These are phyloP conservation scores for Sesbania bispinosa DNA, from an alignment of 306 rosid genomes.

Conservation along the genomic window DNA sequence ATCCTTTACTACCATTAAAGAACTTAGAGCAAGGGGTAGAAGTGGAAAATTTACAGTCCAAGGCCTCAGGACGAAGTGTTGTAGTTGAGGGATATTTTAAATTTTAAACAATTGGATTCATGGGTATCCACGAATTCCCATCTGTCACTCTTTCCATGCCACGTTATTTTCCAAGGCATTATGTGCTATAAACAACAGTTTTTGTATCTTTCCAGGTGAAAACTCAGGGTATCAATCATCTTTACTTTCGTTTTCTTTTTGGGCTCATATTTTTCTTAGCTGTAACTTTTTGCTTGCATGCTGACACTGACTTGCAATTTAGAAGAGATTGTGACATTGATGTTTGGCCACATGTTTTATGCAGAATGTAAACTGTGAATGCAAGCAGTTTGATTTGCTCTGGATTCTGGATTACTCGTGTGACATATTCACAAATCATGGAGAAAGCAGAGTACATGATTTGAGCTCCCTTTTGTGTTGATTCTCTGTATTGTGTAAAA, in stretches of 20 bases:
- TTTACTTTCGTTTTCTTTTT: not conserved
- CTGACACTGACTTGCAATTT: not conserved
- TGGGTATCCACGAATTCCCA: not conserved
- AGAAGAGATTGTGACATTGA: not conserved
- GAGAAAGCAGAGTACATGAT: not conserved
- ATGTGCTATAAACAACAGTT: not conserved
- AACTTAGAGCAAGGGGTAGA: conserved; percentile 31
- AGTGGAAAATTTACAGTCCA: conserved; percentile 46
- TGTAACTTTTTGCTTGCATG: not conserved
- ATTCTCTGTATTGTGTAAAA: not conserved
- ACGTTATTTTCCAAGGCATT: not conserved
- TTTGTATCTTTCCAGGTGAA: not conserved
- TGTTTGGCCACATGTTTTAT: not conserved
- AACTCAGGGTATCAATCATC: not conserved
- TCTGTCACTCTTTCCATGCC: not conserved
- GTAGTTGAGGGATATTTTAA: conserved; percentile 58
- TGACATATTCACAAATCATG: not conserved
- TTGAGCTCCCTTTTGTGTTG: not conserved
- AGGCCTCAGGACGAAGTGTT: conserved; percentile 43
- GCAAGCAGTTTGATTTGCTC: not conserved
- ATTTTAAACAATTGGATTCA: not conserved
- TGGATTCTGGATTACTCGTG: too few relatives aligned
- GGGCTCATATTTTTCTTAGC: not conserved
- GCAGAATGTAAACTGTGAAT: not conserved
- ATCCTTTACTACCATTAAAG: conserved; percentile 32